Conservation (phyloP, 495 filamentous ascomycete genomes). For the Aspergillus ellipticus region DNA sequence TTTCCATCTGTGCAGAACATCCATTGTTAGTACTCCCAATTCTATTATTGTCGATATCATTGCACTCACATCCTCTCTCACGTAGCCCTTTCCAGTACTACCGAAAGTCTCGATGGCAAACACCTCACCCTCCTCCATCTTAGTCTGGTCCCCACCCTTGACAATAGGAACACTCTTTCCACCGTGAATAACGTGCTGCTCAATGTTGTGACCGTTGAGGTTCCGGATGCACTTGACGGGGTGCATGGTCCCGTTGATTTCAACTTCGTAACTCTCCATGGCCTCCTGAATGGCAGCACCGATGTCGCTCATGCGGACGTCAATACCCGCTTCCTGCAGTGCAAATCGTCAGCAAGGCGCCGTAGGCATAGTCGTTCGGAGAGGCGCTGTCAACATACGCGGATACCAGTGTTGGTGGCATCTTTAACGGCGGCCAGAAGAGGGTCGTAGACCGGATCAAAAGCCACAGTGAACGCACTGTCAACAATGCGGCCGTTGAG, state of each 20-base stretch:
- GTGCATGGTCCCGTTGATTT: slow-evolving; percentile 69
- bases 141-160: slow-evolving; percentile 72
- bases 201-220: slow-evolving; percentile 85
- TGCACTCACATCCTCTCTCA: slow-evolving; percentile 67
- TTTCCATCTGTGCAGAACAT: slow-evolving; percentile 50
- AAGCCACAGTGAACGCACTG: slow-evolving; percentile 87
- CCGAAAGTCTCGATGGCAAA: slow-evolving; percentile 95
- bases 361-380: background rate
- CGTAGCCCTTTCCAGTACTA: slow-evolving; percentile 82
- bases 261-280: slow-evolving; percentile 87
- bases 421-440: slow-evolving; percentile 78
- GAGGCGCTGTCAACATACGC: slow-evolving; percentile 25
- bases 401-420: slow-evolving; percentile 83
- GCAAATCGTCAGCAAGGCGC: background rate
- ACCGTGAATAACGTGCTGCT: slow-evolving; percentile 83
- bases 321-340: slow-evolving; percentile 69
- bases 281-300: slow-evolving; percentile 75
- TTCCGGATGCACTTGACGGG: slow-evolving; percentile 85
- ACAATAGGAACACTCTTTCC: slow-evolving; percentile 88
- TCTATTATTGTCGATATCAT: background rate
- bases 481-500: slow-evolving; percentile 90
- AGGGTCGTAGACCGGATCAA: slow-evolving; percentile 81
- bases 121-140: slow-evolving; percentile 92
- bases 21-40: slow-evolving; percentile 10
- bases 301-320: slow-evolving; percentile 73